Evolutionary conservation across 2,329 filamentous ascomycete species (phyloP).

Genomic region (Colletotrichum endophyticum): DNA sequence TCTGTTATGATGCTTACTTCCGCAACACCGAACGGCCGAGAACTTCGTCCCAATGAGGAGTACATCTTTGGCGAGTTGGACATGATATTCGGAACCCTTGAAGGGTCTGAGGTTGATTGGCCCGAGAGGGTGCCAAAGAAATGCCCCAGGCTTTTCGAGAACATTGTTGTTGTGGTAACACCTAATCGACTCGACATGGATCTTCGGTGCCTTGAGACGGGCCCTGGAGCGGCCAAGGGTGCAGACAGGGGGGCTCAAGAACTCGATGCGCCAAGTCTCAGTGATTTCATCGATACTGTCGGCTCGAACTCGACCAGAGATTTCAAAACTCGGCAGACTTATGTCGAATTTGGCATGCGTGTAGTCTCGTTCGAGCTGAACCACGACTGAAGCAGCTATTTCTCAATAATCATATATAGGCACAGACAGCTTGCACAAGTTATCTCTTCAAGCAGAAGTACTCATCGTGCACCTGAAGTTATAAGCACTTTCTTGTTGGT

Average conservation of each 20-base stretch:
- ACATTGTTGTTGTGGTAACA: background rate
- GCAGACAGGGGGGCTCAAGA: background rate
- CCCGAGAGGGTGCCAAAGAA: accelerated
- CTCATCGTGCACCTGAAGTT: accelerated
- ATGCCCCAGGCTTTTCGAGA: background rate
- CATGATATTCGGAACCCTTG: background rate
- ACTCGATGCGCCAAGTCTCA: background rate
- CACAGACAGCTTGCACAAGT: background rate
- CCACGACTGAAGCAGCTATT: accelerated
- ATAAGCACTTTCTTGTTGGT: background rate
- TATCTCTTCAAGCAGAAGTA: background rate
- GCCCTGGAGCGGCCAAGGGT: background rate
- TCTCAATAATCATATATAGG: background rate
- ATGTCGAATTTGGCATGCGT: background rate
- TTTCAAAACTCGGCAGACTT: accelerated
- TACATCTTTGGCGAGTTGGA: background rate
- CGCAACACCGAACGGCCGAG: accelerated
- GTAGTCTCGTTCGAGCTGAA: background rate
- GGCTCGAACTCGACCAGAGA: background rate
- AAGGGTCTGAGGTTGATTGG: background rate
- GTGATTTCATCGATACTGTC: background rate
- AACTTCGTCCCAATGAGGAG: background rate
- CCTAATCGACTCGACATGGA: background rate
- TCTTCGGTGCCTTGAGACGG: background rate
- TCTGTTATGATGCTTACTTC: background rate